A percentile compares a stretch with the other conserved stretches of the same genome.
These are phyloP conservation scores for Piloderma croceum DNA, from an alignment of 768 basidiomycete species.

Conservation along the genomic window DNA sequence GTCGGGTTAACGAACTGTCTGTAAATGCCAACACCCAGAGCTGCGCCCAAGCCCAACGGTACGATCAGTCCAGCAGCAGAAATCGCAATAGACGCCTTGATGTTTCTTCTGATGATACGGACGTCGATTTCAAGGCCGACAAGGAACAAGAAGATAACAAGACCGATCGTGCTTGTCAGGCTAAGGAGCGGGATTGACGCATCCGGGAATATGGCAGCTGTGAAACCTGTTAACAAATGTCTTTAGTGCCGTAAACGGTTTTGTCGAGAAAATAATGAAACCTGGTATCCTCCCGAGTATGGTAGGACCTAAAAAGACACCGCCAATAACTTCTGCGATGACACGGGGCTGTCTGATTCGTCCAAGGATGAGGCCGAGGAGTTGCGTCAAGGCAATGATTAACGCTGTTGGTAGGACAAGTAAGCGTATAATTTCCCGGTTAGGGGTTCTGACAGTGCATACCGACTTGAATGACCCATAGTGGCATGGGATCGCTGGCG, in stretches of 20 bases:
- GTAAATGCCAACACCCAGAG: slow-evolving; percentile 69
- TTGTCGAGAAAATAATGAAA: slow-evolving; percentile 69
- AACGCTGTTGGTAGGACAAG: slow-evolving; percentile 42
- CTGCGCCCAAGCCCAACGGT: slow-evolving; percentile 79
- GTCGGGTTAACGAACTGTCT: slow-evolving; percentile 50
- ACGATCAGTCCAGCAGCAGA: slow-evolving; percentile 65
- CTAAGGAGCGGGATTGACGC: slow-evolving; percentile 51
- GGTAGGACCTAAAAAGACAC: slow-evolving; percentile 76
- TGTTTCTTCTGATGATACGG: slow-evolving; percentile 59
- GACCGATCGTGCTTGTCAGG: slow-evolving; percentile 71
- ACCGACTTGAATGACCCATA: slow-evolving; percentile 80
- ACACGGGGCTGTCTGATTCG: slow-evolving; percentile 87
- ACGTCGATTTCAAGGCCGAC: slow-evolving; percentile 83
- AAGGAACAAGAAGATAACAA: slow-evolving; percentile 76
- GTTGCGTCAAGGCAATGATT: slow-evolving; percentile 74
- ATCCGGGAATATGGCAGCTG: slow-evolving; percentile 31
- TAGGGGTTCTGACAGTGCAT: slow-evolving; percentile 14
- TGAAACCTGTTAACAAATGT: not conserved
- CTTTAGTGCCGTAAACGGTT: slow-evolving; percentile 10
- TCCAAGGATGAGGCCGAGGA: slow-evolving; percentile 57
- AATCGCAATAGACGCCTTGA: slow-evolving; percentile 49
- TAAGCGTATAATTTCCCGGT: not conserved
- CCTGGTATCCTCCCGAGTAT: slow-evolving; percentile 76
- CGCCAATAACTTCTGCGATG: slow-evolving; percentile 88
- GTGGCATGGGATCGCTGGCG: slow-evolving; percentile 56